These are phyloP conservation scores for Porogramme epimiltina DNA, from an alignment of 1,284 basidiomycete genomes.

Conservation along the genomic window DNA sequence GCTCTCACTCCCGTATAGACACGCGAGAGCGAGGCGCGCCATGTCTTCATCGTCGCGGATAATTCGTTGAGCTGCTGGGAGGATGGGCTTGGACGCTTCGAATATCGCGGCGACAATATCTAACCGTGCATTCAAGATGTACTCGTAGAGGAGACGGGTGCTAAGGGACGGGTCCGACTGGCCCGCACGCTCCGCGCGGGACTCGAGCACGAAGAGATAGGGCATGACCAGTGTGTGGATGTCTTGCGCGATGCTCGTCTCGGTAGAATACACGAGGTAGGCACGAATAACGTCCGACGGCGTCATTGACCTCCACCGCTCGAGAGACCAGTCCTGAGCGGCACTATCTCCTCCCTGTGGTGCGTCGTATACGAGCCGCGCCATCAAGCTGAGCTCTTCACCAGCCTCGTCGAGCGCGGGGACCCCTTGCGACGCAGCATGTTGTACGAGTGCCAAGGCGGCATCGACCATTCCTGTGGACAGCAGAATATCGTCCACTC, in stretches of 20 bases:
- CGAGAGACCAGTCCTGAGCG: conserved; percentile 71
- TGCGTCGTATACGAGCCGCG: conserved; percentile 84
- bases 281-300: conserved; percentile 68
- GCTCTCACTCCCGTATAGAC: conserved; percentile 82
- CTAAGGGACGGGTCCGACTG: conserved; percentile 65
- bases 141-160: conserved; percentile 71
- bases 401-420: conserved; percentile 82
- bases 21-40: conserved; percentile 82
- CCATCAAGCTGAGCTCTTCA: conserved; percentile 87
- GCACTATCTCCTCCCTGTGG: conserved; percentile 42
- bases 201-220: conserved; percentile 88
- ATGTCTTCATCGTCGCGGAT: conserved; percentile 83
- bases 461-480: conserved; percentile 77
- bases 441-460: conserved; percentile 80
- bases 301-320: conserved; percentile 69
- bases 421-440: conserved; percentile 81
- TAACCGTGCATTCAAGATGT: conserved; percentile 70
- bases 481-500: conserved; percentile 63
- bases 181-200: conserved; percentile 79
- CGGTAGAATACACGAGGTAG: conserved; percentile 74
- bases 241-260: conserved; percentile 66
- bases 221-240: conserved; percentile 83
- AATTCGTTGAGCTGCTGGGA: conserved; percentile 68
- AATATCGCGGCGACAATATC: conserved; percentile 76
- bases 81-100: conserved; percentile 87